Conservation (phyloP, 1,139 yeast genomes). For the Spencermartinsiella ligniputridi region DNA sequence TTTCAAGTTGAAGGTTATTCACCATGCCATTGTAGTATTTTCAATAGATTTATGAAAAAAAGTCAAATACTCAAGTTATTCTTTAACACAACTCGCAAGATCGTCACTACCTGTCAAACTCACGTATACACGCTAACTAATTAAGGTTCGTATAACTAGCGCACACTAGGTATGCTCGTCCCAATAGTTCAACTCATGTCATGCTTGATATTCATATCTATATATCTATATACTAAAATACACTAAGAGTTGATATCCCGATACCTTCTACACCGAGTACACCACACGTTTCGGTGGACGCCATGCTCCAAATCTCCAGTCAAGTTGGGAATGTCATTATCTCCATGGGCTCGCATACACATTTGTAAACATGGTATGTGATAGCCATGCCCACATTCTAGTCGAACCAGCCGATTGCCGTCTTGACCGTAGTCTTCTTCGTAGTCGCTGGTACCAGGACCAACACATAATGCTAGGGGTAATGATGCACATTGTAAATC, state of each 20-base stretch:
- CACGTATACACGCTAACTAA: no score
- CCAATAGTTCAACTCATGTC: no score
- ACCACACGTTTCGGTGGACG: constrained; percentile 26
- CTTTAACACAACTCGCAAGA: no score
- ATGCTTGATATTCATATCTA: no score
- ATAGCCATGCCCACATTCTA: constrained; percentile 30
- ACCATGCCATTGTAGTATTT: no score
- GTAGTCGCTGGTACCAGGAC: constrained; percentile 5
- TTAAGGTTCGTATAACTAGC: no score
- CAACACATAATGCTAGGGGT: constrained; percentile 25
- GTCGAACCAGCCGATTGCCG: constrained; percentile 16
- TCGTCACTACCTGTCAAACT: no score
- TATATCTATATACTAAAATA: not conserved
- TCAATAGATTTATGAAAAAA: no score
- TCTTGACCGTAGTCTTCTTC: constrained; percentile 9
- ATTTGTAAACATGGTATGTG: constrained; percentile 29
- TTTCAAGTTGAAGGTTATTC: no score
- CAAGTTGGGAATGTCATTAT: constrained; percentile 24
- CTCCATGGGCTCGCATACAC: constrained; percentile 30
- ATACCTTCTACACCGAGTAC: constrained; percentile 29
- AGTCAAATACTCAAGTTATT: no score
- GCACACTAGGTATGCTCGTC: no score
- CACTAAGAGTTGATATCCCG: constrained; percentile 11
- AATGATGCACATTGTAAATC: constrained; percentile 28
- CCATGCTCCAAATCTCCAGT: constrained; percentile 15